Percentiles rank a stretch among this genome's conserved stretches.
Conservation (phyloP, 257 asterid species). For the Apocynum venetum region DNA sequence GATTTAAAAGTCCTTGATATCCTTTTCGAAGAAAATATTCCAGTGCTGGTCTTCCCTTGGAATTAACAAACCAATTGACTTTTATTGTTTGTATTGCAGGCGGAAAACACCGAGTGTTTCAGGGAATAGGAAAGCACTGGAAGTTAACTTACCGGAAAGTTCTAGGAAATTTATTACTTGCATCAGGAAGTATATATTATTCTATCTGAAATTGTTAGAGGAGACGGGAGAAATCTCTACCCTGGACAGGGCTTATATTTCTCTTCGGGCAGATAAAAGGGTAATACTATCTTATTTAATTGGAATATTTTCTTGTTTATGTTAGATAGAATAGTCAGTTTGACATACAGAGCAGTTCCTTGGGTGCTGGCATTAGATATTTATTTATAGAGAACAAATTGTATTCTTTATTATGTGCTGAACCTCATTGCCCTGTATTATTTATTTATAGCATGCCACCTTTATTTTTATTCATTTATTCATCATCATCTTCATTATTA, state of each 20-base stretch:
- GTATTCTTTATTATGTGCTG: not conserved
- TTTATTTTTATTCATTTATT: not conserved
- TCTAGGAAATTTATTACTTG: slow-evolving; percentile 95
- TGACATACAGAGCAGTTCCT: not conserved
- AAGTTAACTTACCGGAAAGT: slow-evolving; percentile 94
- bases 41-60: not conserved
- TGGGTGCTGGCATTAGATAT: not conserved
- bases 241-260: slow-evolving; percentile 78
- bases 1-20: not conserved
- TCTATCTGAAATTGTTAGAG: slow-evolving; percentile 86
- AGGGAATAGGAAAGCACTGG: slow-evolving; percentile 75
- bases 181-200: slow-evolving; percentile 83
- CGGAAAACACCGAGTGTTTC: slow-evolving; percentile 78
- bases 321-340: not conserved
- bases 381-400: not conserved
- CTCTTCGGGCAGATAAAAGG: slow-evolving; percentile 92
- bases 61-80: not conserved
- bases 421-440: not conserved
- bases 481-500: not conserved
- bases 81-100: slow-evolving; percentile 39
- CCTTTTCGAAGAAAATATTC: not conserved
- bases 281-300: slow-evolving; percentile 37
- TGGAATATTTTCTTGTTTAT: slow-evolving; percentile 5
- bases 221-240: slow-evolving; percentile 80
- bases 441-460: not conserved